Base-by-base conservation (phyloP, 208 protist species). In the Crithidia expoeki region DNA sequence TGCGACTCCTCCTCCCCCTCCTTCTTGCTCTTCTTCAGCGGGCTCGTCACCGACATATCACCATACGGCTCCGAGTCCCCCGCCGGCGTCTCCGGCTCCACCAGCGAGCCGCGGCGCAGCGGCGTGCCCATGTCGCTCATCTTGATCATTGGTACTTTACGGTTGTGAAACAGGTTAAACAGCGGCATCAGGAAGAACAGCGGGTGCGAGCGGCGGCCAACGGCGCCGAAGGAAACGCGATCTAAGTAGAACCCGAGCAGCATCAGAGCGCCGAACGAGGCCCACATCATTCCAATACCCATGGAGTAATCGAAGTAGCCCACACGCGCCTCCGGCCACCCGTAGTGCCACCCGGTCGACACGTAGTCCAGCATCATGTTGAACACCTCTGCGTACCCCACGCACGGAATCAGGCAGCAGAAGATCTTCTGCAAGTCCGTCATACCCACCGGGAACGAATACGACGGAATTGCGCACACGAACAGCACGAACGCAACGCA, bases 211-310 rank as follows among this genome's bases (percentile, higher is more conserved):
- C 73, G 72, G 51, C 79, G 74, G 28, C 90, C 90, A 57, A 91
- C 82, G 0, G 80, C 75, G 36, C 74, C 79, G 25, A 88, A 89
- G 55, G 88, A 67, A 47, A 97, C 90, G 58, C 80, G 85, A 73
- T 97, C 90, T 12, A 97, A 68, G 76, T 97, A 97, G 28, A 84
- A 81, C 53, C 80, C 82, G 32, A 97, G 67, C 25, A 94, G 55
- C 49, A 94, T 77, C 70, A 95, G 80, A 10, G 90, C 16, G 14
- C 69, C 70, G 44, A 81, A 85, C 23, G 88, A 92, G 6, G 81
- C 83, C 84, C 85, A 91, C 86, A 94, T 93, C 73, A 96, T 80
- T 28, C 85, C 80, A 56, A 94, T 79, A 16, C 76, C 78, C 30
- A 85, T 59, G 28, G 76, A 58, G 47, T 83, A 74, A 63, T 74